These are phyloP conservation scores for Sesbania bispinosa DNA, from an alignment of 306 rosid genomes.

Conservation along the genomic window DNA sequence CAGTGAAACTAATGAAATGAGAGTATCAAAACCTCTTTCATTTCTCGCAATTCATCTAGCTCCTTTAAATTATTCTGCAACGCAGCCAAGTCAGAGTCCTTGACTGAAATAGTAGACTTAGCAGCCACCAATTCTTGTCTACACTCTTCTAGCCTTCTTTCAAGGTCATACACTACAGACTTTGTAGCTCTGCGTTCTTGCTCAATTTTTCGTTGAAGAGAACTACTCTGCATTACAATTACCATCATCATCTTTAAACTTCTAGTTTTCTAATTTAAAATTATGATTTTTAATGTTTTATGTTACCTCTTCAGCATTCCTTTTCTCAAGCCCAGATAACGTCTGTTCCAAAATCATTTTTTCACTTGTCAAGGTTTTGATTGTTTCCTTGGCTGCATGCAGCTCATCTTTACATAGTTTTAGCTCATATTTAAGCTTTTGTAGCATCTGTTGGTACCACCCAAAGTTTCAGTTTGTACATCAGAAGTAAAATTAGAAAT, in stretches of 20 bases:
- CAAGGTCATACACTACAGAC: conserved; percentile 54
- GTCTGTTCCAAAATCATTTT: conserved; percentile 56
- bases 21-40: conserved; percentile 70
- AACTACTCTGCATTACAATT: conserved; percentile 53
- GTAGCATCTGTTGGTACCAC: conserved; percentile 41
- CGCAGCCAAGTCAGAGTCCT: conserved; percentile 60
- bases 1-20: background rate
- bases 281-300: background rate
- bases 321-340: conserved; percentile 54
- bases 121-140: conserved; percentile 53
- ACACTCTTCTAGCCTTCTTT: conserved; percentile 58
- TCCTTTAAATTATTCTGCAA: conserved; percentile 72
- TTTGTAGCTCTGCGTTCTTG: conserved; percentile 59
- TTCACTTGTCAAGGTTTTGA: conserved; percentile 56
- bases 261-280: conserved; percentile 2
- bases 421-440: conserved; percentile 73
- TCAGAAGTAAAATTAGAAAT: background rate
- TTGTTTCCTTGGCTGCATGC: conserved; percentile 56
- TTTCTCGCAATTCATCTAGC: conserved; percentile 89
- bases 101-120: conserved; percentile 54
- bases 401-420: conserved; percentile 58
- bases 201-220: conserved; percentile 52
- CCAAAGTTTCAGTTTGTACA: conserved; percentile 9
- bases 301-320: conserved; percentile 64
- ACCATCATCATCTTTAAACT: conserved; percentile 3